These are phyloP conservation scores for Geotrichum candidum DNA, from an alignment of 1,139 yeast genomes.

Conservation along the genomic window DNA sequence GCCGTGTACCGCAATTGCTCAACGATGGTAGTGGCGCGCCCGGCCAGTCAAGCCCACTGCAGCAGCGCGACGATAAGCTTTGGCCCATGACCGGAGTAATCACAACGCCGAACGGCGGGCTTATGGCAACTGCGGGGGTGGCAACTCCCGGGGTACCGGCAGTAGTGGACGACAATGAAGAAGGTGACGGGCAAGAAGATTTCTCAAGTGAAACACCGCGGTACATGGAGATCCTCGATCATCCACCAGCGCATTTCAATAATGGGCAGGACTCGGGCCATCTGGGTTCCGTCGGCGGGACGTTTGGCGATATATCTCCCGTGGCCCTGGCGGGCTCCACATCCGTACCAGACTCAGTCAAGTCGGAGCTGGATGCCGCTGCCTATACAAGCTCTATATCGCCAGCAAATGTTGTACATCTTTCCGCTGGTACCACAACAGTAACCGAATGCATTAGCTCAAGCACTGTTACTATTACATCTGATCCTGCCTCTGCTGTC, in stretches of 20 bases:
- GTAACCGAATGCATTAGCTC: neutral
- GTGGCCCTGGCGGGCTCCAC: neutral
- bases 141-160: neutral
- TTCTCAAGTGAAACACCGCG: conserved; percentile 14
- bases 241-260: neutral
- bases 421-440: neutral
- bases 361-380: neutral
- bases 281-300: neutral
- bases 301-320: neutral
- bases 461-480: neutral
- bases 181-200: conserved; percentile 15
- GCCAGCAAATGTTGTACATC: neutral
- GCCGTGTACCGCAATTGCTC: conserved; percentile 24
- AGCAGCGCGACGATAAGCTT: neutral
- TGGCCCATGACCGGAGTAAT: neutral
- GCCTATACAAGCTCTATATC: neutral
- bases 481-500: neutral
- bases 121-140: neutral
- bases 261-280: neutral
- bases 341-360: neutral
- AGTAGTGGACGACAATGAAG: conserved; percentile 6
- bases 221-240: neutral
- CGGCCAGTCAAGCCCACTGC: neutral
- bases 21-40: conserved; percentile 5
- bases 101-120: neutral